Base-by-base conservation (phyloP, 805 yeast species). In the Wickerhamomyces bisporus region DNA sequence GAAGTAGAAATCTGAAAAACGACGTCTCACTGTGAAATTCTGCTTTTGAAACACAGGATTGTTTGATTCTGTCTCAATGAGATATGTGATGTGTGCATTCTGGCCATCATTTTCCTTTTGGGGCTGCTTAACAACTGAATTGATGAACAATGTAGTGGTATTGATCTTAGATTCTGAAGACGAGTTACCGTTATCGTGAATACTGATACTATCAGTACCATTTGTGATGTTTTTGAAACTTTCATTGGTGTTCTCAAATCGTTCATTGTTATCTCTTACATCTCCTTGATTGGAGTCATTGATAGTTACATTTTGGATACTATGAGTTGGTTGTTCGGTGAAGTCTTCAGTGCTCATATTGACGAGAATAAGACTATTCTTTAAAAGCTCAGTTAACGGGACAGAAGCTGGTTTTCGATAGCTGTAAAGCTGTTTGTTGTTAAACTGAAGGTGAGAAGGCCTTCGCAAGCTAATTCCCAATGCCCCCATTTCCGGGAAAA, bases 1-100 rank as follows among this genome's bases (percentile, higher is more conserved):
- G 47, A 81, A 77, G 41, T 82, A 74, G 59, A 91, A 86, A 60
- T 93, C 98, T 5, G 91, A 84, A 60, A 86, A 91, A 36, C 98
- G 71, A 50, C 97, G 72, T 33, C 94, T 70, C 3, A 82, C 80
- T 18, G 64, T 62, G 38, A 75, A 68, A n/a, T 60, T 59, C 2
- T 63, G 43, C 18, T 54, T 42, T 27, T 65, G 65, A 39, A 84
- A 74, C 4, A 69, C 70, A 1, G 89, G 84, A 49, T 76, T 73
- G 53, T 81, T 70, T 1, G 89, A 71, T 34, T 65, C 61, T 1
- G 93, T 77, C 24, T 79, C 72, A 20, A 87, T 66, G 29, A 81
- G 64, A 54, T 83, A 87, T 5, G 93, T 74, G 10, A 85, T 81
- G 57, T 63, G 86, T n/a, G 86, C 80, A 47, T 82, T 83, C 43